Evolutionary conservation across 306 rosid genomes (phyloP), one percentile per base, ranked within the genome.

Genomic region (Phaseolus lunatus): DNA sequence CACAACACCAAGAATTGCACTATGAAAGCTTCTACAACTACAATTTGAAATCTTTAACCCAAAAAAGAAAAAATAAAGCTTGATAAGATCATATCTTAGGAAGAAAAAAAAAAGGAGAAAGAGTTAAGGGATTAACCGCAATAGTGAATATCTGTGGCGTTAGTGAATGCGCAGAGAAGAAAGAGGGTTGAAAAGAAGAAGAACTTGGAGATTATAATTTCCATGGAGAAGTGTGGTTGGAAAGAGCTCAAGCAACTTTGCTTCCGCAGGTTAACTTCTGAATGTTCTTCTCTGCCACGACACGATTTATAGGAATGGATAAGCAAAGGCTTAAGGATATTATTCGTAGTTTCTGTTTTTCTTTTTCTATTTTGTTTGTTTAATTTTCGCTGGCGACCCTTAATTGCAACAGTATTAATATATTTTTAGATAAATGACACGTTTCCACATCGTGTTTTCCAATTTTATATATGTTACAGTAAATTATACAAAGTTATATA

Each of bases 101-200:
- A 4, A 31, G 1, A 26, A 41, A 37, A 5, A 16, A 39, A 53
- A 2, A 0, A 13, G 3, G 11, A 12, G 10, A 27, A 9, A 19
- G 50, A 45, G 31, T 41, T 50, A 70, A 77, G 84, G 7, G 39
- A 72, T 16, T 39, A 63, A 79, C 85, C 73, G 77, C 86, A 83
- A 67, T 78, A 83, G 19, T 50, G 62, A 67, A 73, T 4, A 37
- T 83, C 80, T 24, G 83, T 78, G 82, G 96, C 90, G 62, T 43
- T 75, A 73, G 83, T 23, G 31, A 84, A 82, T 6, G 85, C 73
- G 43, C 50, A 64, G 61, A 85, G 78, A 44, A 89, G 68, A 73
- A 33, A 84, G 0, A 89, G 82, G 10, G 77, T 65, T 14, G 83
- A 52, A 39, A 72, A 75, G 62, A 69, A 27, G 61, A 85, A 1